Percentiles rank a stretch among this genome's conserved stretches.
Conservation (phyloP, 2,329 filamentous ascomycete species). For the Fusarium sp. region DNA sequence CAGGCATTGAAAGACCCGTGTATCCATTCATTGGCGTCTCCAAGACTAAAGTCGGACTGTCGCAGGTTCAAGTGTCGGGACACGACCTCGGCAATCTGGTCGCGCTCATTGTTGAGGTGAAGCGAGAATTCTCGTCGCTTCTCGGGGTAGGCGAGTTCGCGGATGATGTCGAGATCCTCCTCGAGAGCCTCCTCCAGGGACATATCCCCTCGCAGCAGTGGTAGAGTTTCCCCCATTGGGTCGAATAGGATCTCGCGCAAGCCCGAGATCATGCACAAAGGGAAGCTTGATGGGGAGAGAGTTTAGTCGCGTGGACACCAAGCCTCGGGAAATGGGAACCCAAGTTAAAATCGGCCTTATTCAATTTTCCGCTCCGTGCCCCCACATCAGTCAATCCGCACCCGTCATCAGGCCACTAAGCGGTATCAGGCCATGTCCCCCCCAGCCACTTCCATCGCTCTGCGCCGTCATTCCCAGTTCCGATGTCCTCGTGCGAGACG, state of each 20-base stretch:
- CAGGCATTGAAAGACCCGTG: slow-evolving; percentile 53
- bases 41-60: slow-evolving; percentile 16
- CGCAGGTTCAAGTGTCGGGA: slow-evolving; percentile 19
- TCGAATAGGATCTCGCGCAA: slow-evolving; percentile 4
- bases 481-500: background rate
- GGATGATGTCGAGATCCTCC: slow-evolving; percentile 23
- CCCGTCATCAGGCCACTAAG: background rate
- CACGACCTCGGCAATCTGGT: slow-evolving; percentile 15
- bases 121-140: slow-evolving; percentile 19
- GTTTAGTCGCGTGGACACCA: background rate
- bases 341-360: background rate
- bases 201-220: slow-evolving; percentile 19
- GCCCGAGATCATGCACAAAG: slow-evolving; percentile 1
- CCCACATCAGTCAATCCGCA: background rate
- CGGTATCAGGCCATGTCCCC: background rate
- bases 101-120: slow-evolving; percentile 3
- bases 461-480: background rate
- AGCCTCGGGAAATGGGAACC: slow-evolving; percentile 1
- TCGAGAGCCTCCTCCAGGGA: slow-evolving; percentile 14
- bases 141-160: slow-evolving; percentile 19
- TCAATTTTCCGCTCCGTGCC: background rate
- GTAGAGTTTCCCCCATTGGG: slow-evolving; percentile 14
- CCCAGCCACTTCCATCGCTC: background rate
- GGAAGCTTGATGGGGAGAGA: slow-evolving; percentile 1
- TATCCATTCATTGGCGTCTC: slow-evolving; percentile 44